Evolutionary conservation across 2,329 filamentous ascomycete species (phyloP), one percentile per base, ranked within the genome.

Genomic region (Claviceps citrina): DNA sequence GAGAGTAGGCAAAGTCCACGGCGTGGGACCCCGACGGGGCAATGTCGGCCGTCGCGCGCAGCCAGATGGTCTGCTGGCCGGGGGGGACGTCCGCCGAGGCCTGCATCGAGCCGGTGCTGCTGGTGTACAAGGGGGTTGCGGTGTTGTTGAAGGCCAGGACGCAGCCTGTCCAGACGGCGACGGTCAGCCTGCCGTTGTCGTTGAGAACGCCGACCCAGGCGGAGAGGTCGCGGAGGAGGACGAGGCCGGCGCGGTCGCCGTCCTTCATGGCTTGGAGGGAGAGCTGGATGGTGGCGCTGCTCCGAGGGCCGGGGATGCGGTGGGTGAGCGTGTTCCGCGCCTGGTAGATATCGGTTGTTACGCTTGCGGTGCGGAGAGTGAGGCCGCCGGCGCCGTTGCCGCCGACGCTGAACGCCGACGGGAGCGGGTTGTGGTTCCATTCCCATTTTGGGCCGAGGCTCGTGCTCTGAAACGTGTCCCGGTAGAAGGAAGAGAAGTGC

Each of bases 371-470:
- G 7, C 8, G 15, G 15, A 36, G 34, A 3, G 34, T 36, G n/a
- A 36, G 18, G 19, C 34, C 15, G 10, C 12, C n/a, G n/a, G n/a
- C n/a, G n/a, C n/a, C 19, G 7, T 12, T 19, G 20, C 13, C 6
- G 15, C 16, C 34, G 16, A 36, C 5, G 34, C 15, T 27, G 12
- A 36, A 36, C 8, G 34, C 34, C 25, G 34, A 36, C 9, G 12
- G 7, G 15, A 36, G 10, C 9, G 34, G 24, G 34, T 36, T 36
- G 34, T 36, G 34, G 24, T 36, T 36, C 34, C 24, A 36, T n/a
- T 36, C 34, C 34, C 34, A 36, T n/a, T 19, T 5, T 7, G 16
- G 34, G 8, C 24, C 24, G 4, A 36, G 24, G 16, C 10, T 27
- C 10, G 10, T 13, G 24, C 4, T 12, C 16, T 19, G 22, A 3